Evolutionary conservation across 1,139 yeast genomes (phyloP).

Genomic region (Candida sp.): DNA sequence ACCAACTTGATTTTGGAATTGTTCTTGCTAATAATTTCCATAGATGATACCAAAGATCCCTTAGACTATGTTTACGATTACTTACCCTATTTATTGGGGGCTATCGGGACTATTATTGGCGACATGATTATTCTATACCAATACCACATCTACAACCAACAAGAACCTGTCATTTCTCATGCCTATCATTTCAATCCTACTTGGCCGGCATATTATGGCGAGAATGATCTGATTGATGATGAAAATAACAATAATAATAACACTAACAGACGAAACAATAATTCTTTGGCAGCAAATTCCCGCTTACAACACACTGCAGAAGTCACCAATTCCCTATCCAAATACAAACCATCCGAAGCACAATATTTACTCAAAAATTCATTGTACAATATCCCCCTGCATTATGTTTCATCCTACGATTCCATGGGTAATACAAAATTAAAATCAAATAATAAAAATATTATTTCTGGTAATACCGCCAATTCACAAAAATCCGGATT

Average conservation of each 20-base stretch:
- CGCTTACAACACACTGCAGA: neutral
- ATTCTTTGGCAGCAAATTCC: neutral
- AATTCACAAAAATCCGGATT: neutral
- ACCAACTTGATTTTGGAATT: conserved; percentile 29
- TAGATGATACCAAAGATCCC: conserved; percentile 6
- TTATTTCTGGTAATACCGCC: neutral
- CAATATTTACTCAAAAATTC: neutral
- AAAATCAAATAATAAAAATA: neutral
- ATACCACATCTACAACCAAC: neutral
- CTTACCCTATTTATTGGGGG: conserved; percentile 36
- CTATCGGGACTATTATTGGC: conserved; percentile 33
- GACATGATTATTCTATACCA: conserved; percentile 32
- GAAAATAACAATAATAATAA: conserved; percentile 5
- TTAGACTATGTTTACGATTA: conserved; percentile 18
- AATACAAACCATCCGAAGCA: neutral
- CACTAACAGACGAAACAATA: conserved; percentile 1
- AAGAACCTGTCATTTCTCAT: neutral
- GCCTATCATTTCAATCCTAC: conserved; percentile 24
- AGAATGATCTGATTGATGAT: conserved; percentile 5
- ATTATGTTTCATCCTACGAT: conserved; percentile 1
- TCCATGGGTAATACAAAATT: neutral
- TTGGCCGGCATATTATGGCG: conserved; percentile 24
- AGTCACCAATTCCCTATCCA: neutral
- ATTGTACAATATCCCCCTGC: conserved; percentile 3
- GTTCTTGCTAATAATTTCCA: conserved; percentile 13